Base-by-base conservation (phyloP, 495 filamentous ascomycete species). In the Cryomyces antarcticus region DNA sequence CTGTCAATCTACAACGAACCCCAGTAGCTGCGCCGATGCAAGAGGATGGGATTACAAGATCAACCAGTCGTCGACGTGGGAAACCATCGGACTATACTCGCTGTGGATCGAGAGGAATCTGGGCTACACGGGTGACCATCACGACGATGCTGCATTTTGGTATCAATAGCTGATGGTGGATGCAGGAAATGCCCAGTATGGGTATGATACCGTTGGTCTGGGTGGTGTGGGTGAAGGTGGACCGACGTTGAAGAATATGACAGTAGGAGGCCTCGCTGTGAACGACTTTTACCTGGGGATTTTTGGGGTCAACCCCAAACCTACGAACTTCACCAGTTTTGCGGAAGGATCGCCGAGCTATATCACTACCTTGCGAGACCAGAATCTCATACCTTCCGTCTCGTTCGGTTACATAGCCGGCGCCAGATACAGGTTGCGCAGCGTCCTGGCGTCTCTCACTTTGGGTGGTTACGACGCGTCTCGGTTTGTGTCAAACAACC, bases 331-430 rank as follows among this genome's bases (percentile, higher is more conserved):
- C 43, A 54, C 54, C 41, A 44, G 48, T 43, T 52, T 48, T 43
- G 49, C 52, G 24, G 44, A 53, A 31, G 48, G 46, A 5, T 41
- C 50, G 11, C 51, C 55, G 13, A 54, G 49, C 31, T 46, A 56
- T 29, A 50, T 63, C 41, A 49, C 49, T 12, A 58, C 61, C 0
- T 49, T 75, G 10, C 67, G 61, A 46, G 52, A 66, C 30, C 52
- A 67, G 24, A 57, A 58, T 6, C 41, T 54, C 9, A 70, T 73
- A 11, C 63, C 68, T 3, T 17, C 12, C 31, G 7, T 75, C 37
- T 74, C 67, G 46, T 80, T 76, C 51, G 76, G 75, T 38, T 80
- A 74, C 51, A 79, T 76, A 6, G 74, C 77, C 36, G 77, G 77
- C 3, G 75, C 74, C 37, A 66, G 69, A 42, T 78, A 79, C 51